A percentile compares a stretch with the other conserved stretches of the same genome.
These are phyloP conservation scores for Groenewaldozyma salmanticensis DNA, from an alignment of 805 yeast genomes.

Conservation along the genomic window DNA sequence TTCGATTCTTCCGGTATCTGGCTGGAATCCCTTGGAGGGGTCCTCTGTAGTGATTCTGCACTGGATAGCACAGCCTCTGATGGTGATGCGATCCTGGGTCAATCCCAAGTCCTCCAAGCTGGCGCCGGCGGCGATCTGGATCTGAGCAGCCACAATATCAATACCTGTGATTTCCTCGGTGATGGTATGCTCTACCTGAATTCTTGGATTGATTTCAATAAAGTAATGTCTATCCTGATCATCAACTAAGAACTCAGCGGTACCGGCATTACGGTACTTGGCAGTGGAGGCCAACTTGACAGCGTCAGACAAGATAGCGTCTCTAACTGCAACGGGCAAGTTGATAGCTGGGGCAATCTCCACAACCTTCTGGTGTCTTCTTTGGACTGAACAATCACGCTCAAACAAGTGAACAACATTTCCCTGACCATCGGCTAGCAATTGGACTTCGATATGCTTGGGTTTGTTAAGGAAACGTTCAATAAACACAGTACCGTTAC, in stretches of 20 bases:
- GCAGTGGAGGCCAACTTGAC: constrained; percentile 84
- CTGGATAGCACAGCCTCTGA: constrained; percentile 97
- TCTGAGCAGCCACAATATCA: constrained; percentile 96
- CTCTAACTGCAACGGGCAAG: constrained; percentile 71
- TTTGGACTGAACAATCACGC: constrained; percentile 98
- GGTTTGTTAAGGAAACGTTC: constrained; percentile 93
- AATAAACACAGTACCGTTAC: constrained; percentile 96
- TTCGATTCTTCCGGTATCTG: constrained; percentile 96
- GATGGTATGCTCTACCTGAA: constrained; percentile 96
- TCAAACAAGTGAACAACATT: constrained; percentile 93
- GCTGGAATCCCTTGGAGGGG: constrained; percentile 93
- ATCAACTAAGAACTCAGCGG: constrained; percentile 95
- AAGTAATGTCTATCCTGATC: constrained; percentile 90
- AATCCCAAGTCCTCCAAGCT: constrained; percentile 83
- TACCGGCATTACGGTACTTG: constrained; percentile 93
- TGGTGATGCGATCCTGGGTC: constrained; percentile 87
- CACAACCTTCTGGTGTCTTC: constrained; percentile 98
- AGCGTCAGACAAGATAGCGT: constrained; percentile 89
- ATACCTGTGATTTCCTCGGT: constrained; percentile 98
- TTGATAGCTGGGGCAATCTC: constrained; percentile 98
- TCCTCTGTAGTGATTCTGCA: constrained; percentile 99
- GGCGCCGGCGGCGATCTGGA: constrained; percentile 98
- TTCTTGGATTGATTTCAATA: constrained; percentile 97
- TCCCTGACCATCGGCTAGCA: constrained; percentile 87
- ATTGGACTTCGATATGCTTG: constrained; percentile 95